Base-by-base conservation (phyloP, 1,284 basidiomycete genomes). In the Leccinum subrobustum region DNA sequence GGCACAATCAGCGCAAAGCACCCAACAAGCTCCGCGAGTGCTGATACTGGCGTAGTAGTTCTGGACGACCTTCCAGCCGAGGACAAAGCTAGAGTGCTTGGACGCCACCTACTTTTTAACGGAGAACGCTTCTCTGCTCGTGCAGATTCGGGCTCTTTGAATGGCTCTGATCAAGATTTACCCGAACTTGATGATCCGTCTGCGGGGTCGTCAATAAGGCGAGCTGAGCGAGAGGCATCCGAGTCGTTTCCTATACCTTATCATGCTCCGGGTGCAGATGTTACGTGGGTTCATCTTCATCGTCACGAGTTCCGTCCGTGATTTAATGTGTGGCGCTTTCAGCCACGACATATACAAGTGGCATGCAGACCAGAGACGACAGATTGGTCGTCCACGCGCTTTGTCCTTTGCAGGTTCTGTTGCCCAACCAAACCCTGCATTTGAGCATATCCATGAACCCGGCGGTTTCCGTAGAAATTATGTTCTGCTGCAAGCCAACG, bases 311-410 rank as follows among this genome's bases (percentile, higher is more conserved):
- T 60, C 64, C 64, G 62, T 65, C 62, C 63, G 66, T 61, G 37
- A 50, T 48, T 63, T 47, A 64, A 48, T 33, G 0, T 16, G 12
- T 11, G 27, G 50, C 57, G 9, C 44, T 64, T 54, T 27, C 63
- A 94, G 93, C n/a, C 93, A 96, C 70, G 88, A 88, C 64, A 89
- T 97, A 44, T 96, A 96, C 81, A 96, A 96, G 76, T 96, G 93
- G 92, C 90, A 95, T 67, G 82, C 88, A 16, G 87, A 91, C 61
- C 88, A 89, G 64, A 82, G 81, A 37, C 82, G 86, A 48, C 80
- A 81, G 55, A 77, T 80, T 16, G 76, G 76, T 16, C 83, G 87
- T 27, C 81, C 84, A 6, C 87, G 91, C 18, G 81, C 91, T 9
- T 84, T 85, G 14, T 95, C 92, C 0, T 92, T 88, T 71, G 81